Base-by-base conservation (phyloP, 441 rosid species). In the Syzygium malaccense region DNA sequence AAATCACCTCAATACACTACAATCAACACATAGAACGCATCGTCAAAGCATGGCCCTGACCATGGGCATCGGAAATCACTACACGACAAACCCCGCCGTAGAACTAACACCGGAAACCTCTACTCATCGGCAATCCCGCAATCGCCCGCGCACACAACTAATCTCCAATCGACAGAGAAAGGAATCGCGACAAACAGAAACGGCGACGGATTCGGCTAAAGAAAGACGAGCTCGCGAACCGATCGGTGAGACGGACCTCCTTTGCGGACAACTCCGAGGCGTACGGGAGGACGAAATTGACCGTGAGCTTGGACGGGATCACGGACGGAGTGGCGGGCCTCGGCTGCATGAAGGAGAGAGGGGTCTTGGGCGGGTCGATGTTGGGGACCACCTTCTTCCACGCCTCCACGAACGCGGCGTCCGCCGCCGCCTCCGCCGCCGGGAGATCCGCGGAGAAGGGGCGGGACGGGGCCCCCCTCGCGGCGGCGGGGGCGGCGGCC, bases 231-330 rank as follows among this genome's bases (percentile, higher is more conserved):
- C 10, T 75, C 18, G 51, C 12, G 83, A 23, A 75, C 25, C 83
- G 83, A 75, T 75, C 18, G 51, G 51, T 0, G 13, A 19, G 83
- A 80, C 60, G 28, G 19, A 96, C 98, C 98, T 96, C 95, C 93
- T 94, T 94, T 5, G 83, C 86, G 88, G 93, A 64, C 90, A 96
- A 94, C 94, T 94, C 96, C 87, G 97, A 94, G 87, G 95, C 88
- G 89, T 95, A 96, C 55, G 98, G 98, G 53, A 96, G 98, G 68
- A 96, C 96, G 86, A 96, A 96, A 90, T 96, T 95, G 91, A 96
- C 95, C 48, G 96, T 96, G 91, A 96, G 92, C 91, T 96, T 96
- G 87, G 96, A 54, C 53, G 98, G 98, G 55, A 96, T 86, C 8
- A 96, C 55, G 49, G 97, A 71, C 20, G 94, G 94, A 55, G 90